Evolutionary conservation across 2,329 filamentous ascomycete genomes (phyloP).

Genomic region (Leptographium radiaticola): DNA sequence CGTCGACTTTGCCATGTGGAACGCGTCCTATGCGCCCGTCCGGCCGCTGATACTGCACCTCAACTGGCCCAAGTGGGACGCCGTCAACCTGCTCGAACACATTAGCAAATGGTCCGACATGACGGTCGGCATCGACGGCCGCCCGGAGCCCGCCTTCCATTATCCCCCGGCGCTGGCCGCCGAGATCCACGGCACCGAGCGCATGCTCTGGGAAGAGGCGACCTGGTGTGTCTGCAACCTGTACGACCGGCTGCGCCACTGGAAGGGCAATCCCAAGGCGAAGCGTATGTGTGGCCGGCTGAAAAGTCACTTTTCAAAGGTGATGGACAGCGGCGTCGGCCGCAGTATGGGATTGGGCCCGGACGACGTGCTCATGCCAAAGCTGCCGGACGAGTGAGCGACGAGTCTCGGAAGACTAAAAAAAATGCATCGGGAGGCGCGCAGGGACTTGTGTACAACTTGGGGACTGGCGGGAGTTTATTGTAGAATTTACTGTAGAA

Average conservation of each 20-base stretch:
- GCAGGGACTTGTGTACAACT: too few relatives aligned
- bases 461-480: too few relatives aligned
- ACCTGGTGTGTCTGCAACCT: conserved; percentile 18
- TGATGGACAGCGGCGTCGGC: conserved; percentile 3
- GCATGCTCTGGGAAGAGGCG: conserved; percentile 19
- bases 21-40: conserved; percentile 3
- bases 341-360: conserved; percentile 1
- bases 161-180: conserved; percentile 13
- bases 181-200: conserved; percentile 20
- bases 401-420: neutral
- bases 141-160: conserved; percentile 17
- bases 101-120: conserved; percentile 12
- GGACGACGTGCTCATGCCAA: conserved; percentile 3
- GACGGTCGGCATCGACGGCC: conserved; percentile 13
- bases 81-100: conserved; percentile 13
- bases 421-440: too few relatives aligned
- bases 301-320: neutral
- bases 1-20: neutral
- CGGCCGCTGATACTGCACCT: conserved; percentile 21
- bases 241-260: conserved; percentile 10
- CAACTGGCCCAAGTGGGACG: conserved; percentile 22
- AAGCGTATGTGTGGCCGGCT: conserved; percentile 2
- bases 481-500: too few relatives aligned
- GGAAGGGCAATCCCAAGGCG: conserved; percentile 2
- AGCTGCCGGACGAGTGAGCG: neutral